These are phyloP conservation scores for Pinus albicaulis DNA, from an alignment of 75 land plant species.

Conservation along the genomic window DNA sequence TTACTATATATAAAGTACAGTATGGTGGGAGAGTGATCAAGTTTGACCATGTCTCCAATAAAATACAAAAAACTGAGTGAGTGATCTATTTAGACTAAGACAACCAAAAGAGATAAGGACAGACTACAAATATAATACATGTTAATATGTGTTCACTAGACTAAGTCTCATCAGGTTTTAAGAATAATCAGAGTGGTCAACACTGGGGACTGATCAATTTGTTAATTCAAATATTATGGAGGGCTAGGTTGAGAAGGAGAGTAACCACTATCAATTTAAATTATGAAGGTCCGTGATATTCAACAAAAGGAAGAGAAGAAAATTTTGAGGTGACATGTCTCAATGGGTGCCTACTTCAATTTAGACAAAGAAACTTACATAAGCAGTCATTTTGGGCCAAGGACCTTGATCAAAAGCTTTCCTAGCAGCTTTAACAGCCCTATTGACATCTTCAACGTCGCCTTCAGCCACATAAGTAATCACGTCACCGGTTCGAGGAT, in stretches of 20 bases:
- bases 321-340: background rate
- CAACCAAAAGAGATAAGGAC: too few species aligned
- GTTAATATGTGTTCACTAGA: too few species aligned
- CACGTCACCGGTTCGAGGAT: conserved; percentile 81
- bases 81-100: too few species aligned
- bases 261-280: too few species aligned
- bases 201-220: background rate
- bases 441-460: conserved; percentile 63
- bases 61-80: too few species aligned
- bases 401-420: conserved; percentile 82
- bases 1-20: too few species aligned
- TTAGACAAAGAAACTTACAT: conserved; percentile 31
- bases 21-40: too few species aligned
- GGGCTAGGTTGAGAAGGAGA: too few species aligned
- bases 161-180: too few species aligned
- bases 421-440: conserved; percentile 77
- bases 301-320: background rate
- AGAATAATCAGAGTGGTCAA: background rate
- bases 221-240: too few species aligned
- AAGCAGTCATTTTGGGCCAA: conserved; percentile 79
- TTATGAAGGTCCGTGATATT: background rate
- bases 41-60: too few species aligned
- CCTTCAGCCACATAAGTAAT: conserved; percentile 84
- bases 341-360: background rate
- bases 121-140: too few species aligned